Base-by-base conservation (phyloP, 164 flowering plant genomes). In the Magnolia officinalis region DNA sequence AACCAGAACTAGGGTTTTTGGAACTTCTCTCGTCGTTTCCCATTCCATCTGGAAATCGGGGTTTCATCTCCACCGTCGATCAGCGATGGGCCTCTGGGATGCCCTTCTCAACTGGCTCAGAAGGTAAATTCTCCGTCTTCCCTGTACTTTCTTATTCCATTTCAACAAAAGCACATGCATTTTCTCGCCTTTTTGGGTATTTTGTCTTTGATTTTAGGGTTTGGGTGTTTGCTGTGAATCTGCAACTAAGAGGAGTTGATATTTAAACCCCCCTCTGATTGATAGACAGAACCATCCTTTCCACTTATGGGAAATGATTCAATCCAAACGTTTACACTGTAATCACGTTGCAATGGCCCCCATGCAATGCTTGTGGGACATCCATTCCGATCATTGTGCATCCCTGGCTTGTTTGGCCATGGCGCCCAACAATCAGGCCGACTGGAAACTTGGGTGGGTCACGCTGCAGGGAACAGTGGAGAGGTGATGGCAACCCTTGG, bases 21-120 rank as follows among this genome's bases (percentile, higher is more conserved):
- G 26, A 37, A 37, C 11, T 65, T 10, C 4, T 65, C 68, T 23
- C 26, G 49, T 7, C 16, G 49, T 8, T 55, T 16, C 61, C 61
- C 61, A 8, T 16, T 11, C 61, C 19, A 55, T 55, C 19, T 14
- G 61, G 18, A 55, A 55, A 55, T 55, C 18, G 13, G 61, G 61
- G 16, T 16, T 55, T 16, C 18, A 11, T 55, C 11, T 55, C 61
- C 61, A 55, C 61, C 61, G 61, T 55, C 18, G 61, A 55, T 55
- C 61, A 55, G 68, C 6, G 20, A 88, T 88, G 92, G 90, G 90
- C 72, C 69, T 88, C 55, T 87, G 83, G 87, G 91, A 88, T 81
- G 85, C 89, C 20, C 67, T 89, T 20, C 90, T 89, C 72, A 86
- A 86, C 72, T 89, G 92, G 92, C 91, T 89, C 72, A 81, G 92